phyloP scores from a whole-genome alignment of 108 stramenopile species.

The Asterionellopsis glacialis region DNA sequence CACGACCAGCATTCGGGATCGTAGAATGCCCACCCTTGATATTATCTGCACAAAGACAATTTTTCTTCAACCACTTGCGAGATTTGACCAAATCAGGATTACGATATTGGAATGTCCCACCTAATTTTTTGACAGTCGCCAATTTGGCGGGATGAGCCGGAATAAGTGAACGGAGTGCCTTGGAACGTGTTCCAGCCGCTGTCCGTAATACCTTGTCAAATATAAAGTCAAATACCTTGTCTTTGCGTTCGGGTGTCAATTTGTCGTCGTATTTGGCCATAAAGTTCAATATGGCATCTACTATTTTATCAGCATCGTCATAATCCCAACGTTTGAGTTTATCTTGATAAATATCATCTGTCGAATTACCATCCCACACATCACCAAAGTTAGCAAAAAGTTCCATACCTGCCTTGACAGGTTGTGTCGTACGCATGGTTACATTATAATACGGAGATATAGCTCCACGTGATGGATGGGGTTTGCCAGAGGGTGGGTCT shows the following conservation, averaged over 20 bases:
- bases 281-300: constrained; percentile 44
- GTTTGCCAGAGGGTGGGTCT: constrained; percentile 13
- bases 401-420: constrained; percentile 68
- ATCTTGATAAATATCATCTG: constrained; percentile 41
- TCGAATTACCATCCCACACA: constrained; percentile 32
- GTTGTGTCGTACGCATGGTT: constrained; percentile 46
- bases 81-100: constrained; percentile 65
- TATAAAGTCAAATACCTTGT: constrained; percentile 68
- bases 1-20: constrained; percentile 70
- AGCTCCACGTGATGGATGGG: constrained; percentile 52
- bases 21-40: constrained; percentile 42
- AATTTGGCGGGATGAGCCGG: constrained; percentile 56
- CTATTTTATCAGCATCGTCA: constrained; percentile 32
- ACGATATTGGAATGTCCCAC: constrained; percentile 67
- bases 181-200: constrained; percentile 52
- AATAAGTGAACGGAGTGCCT: constrained; percentile 54
- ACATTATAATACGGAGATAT: constrained; percentile 57
- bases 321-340: constrained; percentile 50
- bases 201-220: constrained; percentile 53
- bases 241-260: constrained; percentile 39
- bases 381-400: constrained; percentile 42
- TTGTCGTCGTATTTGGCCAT: constrained; percentile 46
- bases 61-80: constrained; percentile 53
- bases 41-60: constrained; percentile 69
- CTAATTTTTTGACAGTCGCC: constrained; percentile 41